Percentiles rank a stretch among this genome's conserved stretches.
phyloP scores from a whole-genome alignment of 2,329 filamentous ascomycete species.

The Didymosphaeria variabile region DNA sequence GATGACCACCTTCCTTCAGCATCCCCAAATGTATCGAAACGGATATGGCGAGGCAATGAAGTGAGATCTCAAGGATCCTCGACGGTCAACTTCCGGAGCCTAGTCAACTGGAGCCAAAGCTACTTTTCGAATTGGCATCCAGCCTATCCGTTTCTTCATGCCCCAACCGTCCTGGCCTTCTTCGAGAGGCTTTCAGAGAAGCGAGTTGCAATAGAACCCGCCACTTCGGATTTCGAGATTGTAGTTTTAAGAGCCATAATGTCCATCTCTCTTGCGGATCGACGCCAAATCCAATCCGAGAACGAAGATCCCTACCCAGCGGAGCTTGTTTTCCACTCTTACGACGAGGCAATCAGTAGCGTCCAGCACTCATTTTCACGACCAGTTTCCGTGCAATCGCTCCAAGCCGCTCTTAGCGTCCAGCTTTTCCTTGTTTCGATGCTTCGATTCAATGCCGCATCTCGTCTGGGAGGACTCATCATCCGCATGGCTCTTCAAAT shows the following conservation, averaged over 20 bases:
- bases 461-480: conserved; percentile 63
- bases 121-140: conserved; percentile 69
- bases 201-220: conserved; percentile 40
- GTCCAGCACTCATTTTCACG: conserved; percentile 58
- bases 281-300: conserved; percentile 51
- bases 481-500: conserved; percentile 66
- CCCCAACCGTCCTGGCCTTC: conserved; percentile 58
- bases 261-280: conserved; percentile 64
- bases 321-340: conserved; percentile 57
- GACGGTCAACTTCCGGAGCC: conserved; percentile 56
- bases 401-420: conserved; percentile 62
- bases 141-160: conserved; percentile 65
- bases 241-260: conserved; percentile 60
- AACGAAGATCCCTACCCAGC: conserved; percentile 49
- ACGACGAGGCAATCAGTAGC: conserved; percentile 61
- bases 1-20: conserved; percentile 60
- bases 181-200: conserved; percentile 56
- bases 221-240: conserved; percentile 42
- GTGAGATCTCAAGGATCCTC: conserved; percentile 19
- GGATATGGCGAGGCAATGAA: conserved; percentile 48
- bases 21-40: conserved; percentile 26
- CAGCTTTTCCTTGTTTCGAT: conserved; percentile 66
- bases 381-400: conserved; percentile 55
- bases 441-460: conserved; percentile 66
- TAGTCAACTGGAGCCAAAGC: conserved; percentile 60